Conservation (phyloP, 371 early-diverging fungal genomes). For the Apophysomyces sp. region DNA sequence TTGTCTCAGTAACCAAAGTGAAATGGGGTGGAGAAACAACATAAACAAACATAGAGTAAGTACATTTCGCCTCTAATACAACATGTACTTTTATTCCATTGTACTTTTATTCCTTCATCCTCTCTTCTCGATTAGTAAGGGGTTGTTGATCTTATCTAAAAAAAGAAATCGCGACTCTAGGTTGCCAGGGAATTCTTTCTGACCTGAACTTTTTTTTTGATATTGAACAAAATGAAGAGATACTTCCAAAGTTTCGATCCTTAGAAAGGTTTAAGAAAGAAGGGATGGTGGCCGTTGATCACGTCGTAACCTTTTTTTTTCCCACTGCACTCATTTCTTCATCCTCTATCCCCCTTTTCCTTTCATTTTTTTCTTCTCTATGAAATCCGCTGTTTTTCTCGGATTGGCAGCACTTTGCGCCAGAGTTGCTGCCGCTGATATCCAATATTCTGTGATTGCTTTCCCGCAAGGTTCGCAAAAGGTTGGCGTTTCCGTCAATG, state of each 20-base stretch:
- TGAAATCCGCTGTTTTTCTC: background rate
- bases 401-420: background rate
- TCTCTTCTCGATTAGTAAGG: no score
- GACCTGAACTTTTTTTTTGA: background rate
- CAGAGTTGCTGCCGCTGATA: constrained; percentile 21
- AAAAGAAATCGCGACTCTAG: background rate
- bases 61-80: no score
- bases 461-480: constrained; percentile 31
- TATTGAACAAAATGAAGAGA: background rate
- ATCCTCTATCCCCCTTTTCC: no score
- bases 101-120: no score
- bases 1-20: background rate
- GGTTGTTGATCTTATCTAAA: background rate
- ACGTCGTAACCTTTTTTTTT: background rate
- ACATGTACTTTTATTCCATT: background rate
- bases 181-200: background rate
- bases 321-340: background rate
- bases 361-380: background rate
- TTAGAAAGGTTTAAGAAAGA: background rate
- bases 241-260: background rate
- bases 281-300: background rate
- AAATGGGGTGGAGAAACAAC: no score
- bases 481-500: constrained; percentile 31
- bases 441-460: constrained; percentile 37
- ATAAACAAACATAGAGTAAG: no score